Base-by-base conservation (phyloP, 768 basidiomycete species). In the Panellus pusillus region DNA sequence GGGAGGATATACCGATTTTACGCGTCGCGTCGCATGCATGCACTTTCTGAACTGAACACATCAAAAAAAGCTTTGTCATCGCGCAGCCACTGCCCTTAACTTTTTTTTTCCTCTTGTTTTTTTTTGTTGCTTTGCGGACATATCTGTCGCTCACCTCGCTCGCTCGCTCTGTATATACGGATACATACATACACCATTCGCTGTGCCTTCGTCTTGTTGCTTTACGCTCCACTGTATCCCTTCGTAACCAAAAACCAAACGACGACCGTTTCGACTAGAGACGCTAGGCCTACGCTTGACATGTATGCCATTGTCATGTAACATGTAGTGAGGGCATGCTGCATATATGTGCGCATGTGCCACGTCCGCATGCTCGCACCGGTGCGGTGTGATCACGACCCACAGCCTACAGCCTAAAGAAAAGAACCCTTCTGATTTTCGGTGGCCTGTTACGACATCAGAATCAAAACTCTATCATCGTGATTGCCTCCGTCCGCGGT, bases 21-120 rank as follows among this genome's bases (percentile, higher is more conserved):
- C 24, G 6, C 24, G 24, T 24, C 24, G 19, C n/a, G 27, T 36
- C 32, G 2, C 24, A 46, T 38, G n/a, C n/a, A n/a, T n/a, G n/a
- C n/a, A n/a, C n/a, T n/a, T n/a, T n/a, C n/a, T n/a, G n/a, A n/a
- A n/a, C n/a, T n/a, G n/a, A 20, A 39, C 18, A 36, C 24, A n/a
- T n/a, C n/a, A n/a, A n/a, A 35, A 35, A 35, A 35, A 35, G 32
- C 32, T 35, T 14, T 24, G 24, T 24, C 24, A 24, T 24, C 24
- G 50, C n/a, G n/a, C n/a, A n/a, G n/a, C 52, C 59, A 65, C 57
- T 51, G 58, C 66, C 69, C 70, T 72, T 68, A 59, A 66, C 61
- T 61, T 65, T 62, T 60, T 67, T 66, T 61, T 67, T 24, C 24
- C 6, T 24, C 24, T n/a, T 24, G 24, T 66, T 66, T 58, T 61